Base-by-base conservation (phyloP, 208 protist species). In the Acanthamoeba royreba region DNA sequence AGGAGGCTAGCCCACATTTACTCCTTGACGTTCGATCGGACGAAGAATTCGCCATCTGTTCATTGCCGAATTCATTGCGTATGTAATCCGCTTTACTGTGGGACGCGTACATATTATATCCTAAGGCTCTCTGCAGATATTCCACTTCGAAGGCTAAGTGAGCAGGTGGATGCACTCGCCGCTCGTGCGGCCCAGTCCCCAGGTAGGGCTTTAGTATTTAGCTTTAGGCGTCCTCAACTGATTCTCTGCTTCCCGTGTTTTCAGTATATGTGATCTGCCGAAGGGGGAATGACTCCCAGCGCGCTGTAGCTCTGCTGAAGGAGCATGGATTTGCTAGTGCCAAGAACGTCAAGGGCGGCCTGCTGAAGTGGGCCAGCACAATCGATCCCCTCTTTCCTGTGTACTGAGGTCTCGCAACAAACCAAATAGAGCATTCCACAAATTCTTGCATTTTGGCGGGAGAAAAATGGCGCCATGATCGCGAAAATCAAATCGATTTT, bases 351-450 rank as follows among this genome's bases (percentile, higher is more conserved):
- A 8, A 77, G 53, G 85, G 85, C 52, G 85, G 85, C 7, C 42
- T 92, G 19, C 40, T 74, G 19, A 52, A 42, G 45, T 92, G 85
- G 85, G 85, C 85, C 35, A 19, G 28, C 4, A 35, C 33, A 4
- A 74, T 92, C n/a, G 85, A 92, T 25, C 85, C 85, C 17, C 15
- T 19, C 58, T 92, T 92, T 35, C 85, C 85, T 13, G 35, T 74
- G 49, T 92, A 92, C 53, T 92, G 13, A 87, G 17, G 33, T 9
- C 22, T 74, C 63, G 28, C 28, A n/a, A n/a, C n/a, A n/a, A n/a
- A n/a, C n/a, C n/a, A n/a, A n/a, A n/a, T n/a, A n/a, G n/a, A n/a
- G n/a, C n/a, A n/a, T n/a, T n/a, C n/a, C n/a, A n/a, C n/a, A n/a
- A n/a, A n/a, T n/a, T n/a, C n/a, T n/a, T n/a, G n/a, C n/a, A n/a